These are phyloP conservation scores for Haplosporangium gracile DNA, from an alignment of 192 early-diverging fungal genomes.

Conservation along the genomic window DNA sequence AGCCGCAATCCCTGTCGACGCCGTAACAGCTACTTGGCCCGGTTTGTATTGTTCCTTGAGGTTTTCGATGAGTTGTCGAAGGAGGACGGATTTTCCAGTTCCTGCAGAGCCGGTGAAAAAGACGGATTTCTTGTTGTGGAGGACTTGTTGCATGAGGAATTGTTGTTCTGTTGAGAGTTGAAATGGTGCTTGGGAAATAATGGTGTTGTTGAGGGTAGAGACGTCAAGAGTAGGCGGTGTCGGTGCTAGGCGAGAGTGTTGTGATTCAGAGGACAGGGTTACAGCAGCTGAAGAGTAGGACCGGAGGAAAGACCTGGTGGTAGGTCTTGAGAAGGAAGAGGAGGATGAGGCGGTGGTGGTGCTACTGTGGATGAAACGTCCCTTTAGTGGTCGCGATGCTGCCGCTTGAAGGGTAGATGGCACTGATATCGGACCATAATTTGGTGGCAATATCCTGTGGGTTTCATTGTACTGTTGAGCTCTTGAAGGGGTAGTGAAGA, in stretches of 20 bases:
- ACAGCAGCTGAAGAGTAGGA: neutral
- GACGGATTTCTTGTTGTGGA: constrained; percentile 66
- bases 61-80: constrained; percentile 58
- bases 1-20: constrained; percentile 71
- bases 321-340: neutral
- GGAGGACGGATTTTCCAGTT: constrained; percentile 58
- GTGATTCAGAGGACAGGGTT: neutral
- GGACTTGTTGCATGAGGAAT: constrained; percentile 71
- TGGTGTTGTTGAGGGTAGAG: neutral
- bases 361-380: neutral
- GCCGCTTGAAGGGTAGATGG: neutral
- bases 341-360: neutral
- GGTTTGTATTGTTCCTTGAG: constrained; percentile 35
- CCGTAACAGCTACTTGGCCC: constrained; percentile 67
- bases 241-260: neutral
- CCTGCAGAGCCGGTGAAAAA: constrained; percentile 76
- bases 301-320: neutral
- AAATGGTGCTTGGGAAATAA: constrained; percentile 6
- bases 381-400: neutral
- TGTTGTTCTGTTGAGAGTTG: constrained; percentile 69
- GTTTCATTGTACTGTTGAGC: neutral
- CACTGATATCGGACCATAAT: neutral
- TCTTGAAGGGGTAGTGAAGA: neutral
- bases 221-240: neutral
- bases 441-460: neutral